Evolutionary conservation across 345 rosid species (phyloP).

Genomic region (Nephelium lappaceum): DNA sequence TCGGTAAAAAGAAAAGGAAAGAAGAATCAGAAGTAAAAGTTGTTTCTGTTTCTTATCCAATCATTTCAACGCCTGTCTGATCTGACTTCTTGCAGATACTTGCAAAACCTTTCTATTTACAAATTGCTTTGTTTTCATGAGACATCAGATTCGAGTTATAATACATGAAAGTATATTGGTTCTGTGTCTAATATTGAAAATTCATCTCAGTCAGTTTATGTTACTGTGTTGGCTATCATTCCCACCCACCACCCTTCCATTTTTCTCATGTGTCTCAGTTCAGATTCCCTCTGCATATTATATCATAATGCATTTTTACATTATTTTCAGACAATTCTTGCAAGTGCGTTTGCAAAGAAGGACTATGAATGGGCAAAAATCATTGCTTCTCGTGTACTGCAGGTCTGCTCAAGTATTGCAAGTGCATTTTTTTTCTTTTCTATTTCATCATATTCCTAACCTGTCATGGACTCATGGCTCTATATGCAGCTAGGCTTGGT

Average conservation of each 20-base stretch:
- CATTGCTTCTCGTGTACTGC: constrained; percentile 53
- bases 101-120: not conserved
- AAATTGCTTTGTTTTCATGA: not conserved
- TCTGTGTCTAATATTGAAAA: not conserved
- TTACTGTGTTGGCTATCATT: no score
- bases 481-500: constrained; percentile 49
- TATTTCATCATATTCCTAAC: constrained; percentile 1
- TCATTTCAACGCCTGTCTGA: not conserved
- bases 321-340: constrained; percentile 51
- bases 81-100: not conserved
- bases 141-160: not conserved
- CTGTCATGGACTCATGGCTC: not conserved
- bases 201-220: not conserved
- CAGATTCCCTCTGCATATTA: no score
- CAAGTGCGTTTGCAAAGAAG: constrained; percentile 56
- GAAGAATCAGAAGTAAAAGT: not conserved
- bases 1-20: no score
- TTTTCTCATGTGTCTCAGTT: no score
- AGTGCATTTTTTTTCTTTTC: not conserved
- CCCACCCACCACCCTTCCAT: no score
- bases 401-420: constrained; percentile 36
- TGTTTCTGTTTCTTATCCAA: not conserved
- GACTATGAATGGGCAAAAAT: constrained; percentile 43
- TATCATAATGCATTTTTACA: not conserved
- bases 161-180: not conserved